Evolutionary conservation across 2,329 filamentous ascomycete genomes (phyloP).

Genomic region (Colletotrichum zoysiae): DNA sequence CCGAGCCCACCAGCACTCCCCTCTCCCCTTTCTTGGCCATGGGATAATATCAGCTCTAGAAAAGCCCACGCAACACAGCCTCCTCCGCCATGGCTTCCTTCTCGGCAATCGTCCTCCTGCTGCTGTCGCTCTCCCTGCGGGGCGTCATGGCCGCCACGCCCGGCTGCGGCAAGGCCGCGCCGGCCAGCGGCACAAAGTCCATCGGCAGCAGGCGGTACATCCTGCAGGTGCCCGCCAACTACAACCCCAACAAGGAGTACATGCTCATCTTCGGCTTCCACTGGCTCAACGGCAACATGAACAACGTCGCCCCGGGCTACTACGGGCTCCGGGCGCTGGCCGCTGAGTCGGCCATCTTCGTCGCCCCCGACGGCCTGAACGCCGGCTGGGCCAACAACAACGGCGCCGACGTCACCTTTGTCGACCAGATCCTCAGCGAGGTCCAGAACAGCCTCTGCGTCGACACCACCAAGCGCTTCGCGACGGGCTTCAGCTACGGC

Average conservation of each 20-base stretch:
- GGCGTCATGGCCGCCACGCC: slow-evolving; percentile 28
- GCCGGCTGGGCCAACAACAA: slow-evolving; percentile 57
- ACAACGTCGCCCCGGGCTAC: slow-evolving; percentile 53
- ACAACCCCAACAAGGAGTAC: slow-evolving; percentile 45
- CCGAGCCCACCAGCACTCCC: not conserved
- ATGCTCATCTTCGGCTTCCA: slow-evolving; percentile 49
- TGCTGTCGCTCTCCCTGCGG: not conserved
- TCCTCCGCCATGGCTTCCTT: not conserved
- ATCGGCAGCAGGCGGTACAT: slow-evolving; percentile 56
- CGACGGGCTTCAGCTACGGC: slow-evolving; percentile 60
- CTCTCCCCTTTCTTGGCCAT: not conserved
- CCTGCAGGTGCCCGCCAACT: slow-evolving; percentile 51
- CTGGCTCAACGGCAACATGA: slow-evolving; percentile 55
- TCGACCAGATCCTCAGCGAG: slow-evolving; percentile 53
- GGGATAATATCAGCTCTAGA: not conserved
- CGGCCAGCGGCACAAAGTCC: slow-evolving; percentile 48
- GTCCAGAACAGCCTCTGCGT: slow-evolving; percentile 57
- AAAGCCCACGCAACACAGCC: not conserved
- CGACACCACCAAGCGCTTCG: slow-evolving; percentile 56
- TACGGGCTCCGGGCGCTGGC: slow-evolving; percentile 56
- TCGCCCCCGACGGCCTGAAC: slow-evolving; percentile 57
- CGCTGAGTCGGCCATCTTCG: slow-evolving; percentile 55
- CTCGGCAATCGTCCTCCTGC: not conserved
- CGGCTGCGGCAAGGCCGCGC: slow-evolving; percentile 52
- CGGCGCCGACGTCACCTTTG: slow-evolving; percentile 57